A percentile compares a stretch with the other conserved stretches of the same genome.
Evolutionary conservation across 2,329 filamentous ascomycete genomes (phyloP).

Genomic region (Cyphellophora europaea): DNA sequence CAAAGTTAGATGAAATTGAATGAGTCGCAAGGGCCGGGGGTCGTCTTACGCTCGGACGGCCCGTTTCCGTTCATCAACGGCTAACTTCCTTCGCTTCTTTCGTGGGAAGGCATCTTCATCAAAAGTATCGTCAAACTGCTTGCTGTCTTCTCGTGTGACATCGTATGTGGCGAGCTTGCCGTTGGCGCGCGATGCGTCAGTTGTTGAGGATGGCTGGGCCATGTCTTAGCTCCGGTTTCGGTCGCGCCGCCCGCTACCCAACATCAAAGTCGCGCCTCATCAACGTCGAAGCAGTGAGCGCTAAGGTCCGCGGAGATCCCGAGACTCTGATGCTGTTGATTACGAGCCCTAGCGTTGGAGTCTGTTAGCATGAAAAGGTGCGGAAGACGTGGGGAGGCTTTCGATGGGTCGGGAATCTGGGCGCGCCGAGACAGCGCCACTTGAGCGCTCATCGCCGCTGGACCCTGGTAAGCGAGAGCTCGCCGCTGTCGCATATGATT

Average conservation of each 20-base stretch:
- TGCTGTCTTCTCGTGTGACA: too few species aligned
- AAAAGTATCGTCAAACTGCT: too few species aligned
- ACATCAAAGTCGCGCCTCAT: not conserved
- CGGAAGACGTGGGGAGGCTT: not conserved
- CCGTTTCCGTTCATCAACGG: conserved; percentile 2
- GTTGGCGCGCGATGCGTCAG: too few species aligned
- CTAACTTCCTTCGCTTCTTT: conserved; percentile 1
- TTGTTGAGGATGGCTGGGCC: too few species aligned
- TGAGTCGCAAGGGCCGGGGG: not conserved
- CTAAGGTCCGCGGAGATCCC: not conserved
- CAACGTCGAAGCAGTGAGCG: not conserved
- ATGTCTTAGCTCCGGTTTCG: too few species aligned
- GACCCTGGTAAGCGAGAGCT: too few species aligned
- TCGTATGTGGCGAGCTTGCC: too few species aligned
- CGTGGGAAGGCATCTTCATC: too few species aligned
- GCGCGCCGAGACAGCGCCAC: not conserved
- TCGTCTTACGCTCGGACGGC: conserved; percentile 30
- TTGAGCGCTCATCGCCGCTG: not conserved
- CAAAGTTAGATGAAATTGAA: not conserved
- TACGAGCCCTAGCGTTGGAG: not conserved
- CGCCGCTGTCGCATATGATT: too few species aligned
- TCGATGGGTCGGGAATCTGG: not conserved
- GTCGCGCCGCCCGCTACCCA: not conserved
- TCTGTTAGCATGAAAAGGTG: not conserved
- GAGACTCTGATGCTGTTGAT: not conserved